Percentiles rank a stretch among this genome's conserved stretches.
Conservation (phyloP, 306 rosid species). For the Begonia masoniana region DNA sequence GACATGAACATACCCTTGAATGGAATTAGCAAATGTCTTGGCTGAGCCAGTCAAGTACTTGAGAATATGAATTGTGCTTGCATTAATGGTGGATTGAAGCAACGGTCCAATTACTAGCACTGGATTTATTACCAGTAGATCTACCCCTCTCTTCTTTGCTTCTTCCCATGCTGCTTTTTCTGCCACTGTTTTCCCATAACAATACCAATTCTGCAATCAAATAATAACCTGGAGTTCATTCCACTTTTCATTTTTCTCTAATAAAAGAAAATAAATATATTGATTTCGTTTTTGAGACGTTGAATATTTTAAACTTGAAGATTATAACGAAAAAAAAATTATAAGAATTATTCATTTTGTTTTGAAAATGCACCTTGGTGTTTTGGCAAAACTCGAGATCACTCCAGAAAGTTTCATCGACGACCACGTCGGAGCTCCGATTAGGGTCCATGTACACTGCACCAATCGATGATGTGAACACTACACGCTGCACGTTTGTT, state of each 20-base stretch:
- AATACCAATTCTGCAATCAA: constrained; percentile 64
- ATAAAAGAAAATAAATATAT: too few relatives aligned
- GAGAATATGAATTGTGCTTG: too few relatives aligned
- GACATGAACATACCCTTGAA: constrained; percentile 62
- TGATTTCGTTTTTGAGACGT: too few relatives aligned
- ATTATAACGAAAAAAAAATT: too few relatives aligned
- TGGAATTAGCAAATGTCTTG: constrained; percentile 68
- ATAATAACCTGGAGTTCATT: too few relatives aligned
- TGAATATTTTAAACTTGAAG: too few relatives aligned
- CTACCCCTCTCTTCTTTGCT: constrained; percentile 53
- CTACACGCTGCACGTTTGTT: too few relatives aligned
- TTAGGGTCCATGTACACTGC: constrained; percentile 49
- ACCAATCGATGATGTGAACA: too few relatives aligned
- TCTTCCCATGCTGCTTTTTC: constrained; percentile 64
- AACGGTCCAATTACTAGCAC: constrained; percentile 72
- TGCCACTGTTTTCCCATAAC: constrained; percentile 79
- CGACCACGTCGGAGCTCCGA: constrained; percentile 39
- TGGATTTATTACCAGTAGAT: constrained; percentile 67
- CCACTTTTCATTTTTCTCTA: too few relatives aligned
- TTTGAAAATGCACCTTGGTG: constrained; percentile 37
- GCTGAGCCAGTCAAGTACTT: constrained; percentile 53
- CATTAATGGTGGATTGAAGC: constrained; percentile 32
- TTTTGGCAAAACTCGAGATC: constrained; percentile 82
- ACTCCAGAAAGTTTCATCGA: constrained; percentile 84
- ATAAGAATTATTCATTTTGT: neutral